Conservation (phyloP, 192 early-diverging fungal species). For the Geosiphon pyriformis region DNA sequence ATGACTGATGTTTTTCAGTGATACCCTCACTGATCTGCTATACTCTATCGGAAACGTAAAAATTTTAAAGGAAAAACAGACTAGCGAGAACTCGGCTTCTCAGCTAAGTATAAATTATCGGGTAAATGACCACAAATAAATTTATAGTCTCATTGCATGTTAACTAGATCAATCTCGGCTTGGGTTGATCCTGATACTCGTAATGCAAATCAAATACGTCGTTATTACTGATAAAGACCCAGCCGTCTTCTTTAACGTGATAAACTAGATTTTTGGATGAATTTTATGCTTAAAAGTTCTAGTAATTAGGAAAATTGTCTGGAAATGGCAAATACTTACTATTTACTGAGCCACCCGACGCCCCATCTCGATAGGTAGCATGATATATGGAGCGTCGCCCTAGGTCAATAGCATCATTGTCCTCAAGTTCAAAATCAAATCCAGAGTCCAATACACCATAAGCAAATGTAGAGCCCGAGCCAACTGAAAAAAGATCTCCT, state of each 20-base stretch:
- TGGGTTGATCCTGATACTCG: constrained; percentile 45
- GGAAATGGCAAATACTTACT: constrained; percentile 32
- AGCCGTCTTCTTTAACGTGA: constrained; percentile 87
- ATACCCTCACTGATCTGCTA: no score
- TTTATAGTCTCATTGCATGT: no score
- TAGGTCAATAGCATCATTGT: constrained; percentile 85
- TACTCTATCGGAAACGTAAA: no score
- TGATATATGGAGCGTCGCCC: constrained; percentile 91
- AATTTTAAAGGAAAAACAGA: no score
- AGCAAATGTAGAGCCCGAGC: constrained; percentile 97
- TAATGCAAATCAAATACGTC: constrained; percentile 87
- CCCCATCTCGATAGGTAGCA: constrained; percentile 91
- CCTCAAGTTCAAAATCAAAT: constrained; percentile 75
- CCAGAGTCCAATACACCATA: constrained; percentile 95
- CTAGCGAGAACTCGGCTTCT: no score
- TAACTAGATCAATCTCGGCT: constrained; percentile 3
- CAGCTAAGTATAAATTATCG: no score
- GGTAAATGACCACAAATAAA: no score
- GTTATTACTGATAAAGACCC: constrained; percentile 76
- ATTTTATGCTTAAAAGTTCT: constrained; percentile 12
- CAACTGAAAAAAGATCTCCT: constrained; percentile 91
- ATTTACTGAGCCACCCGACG: constrained; percentile 81
- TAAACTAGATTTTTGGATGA: constrained; percentile 60
- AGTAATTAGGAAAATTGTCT: background rate
- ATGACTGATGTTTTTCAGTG: no score